Conservation (phyloP, 2,329 filamentous ascomycete species). For the Penicillium sp. region DNA sequence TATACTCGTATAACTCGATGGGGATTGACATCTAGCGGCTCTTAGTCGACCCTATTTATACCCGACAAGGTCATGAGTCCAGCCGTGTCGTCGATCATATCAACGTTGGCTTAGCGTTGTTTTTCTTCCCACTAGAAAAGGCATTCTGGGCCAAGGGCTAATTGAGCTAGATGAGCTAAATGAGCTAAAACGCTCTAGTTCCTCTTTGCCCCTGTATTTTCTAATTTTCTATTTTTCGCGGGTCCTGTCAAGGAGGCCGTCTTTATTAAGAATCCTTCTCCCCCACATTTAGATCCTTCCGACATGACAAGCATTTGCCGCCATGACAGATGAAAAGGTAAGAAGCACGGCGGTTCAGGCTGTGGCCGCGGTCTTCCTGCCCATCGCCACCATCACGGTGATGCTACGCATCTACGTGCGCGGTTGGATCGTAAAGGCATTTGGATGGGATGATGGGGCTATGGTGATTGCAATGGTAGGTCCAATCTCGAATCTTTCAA, state of each 20-base stretch:
- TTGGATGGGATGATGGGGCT: constrained; percentile 28
- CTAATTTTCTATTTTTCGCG: neutral
- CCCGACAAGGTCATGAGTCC: neutral
- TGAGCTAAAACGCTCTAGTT: neutral
- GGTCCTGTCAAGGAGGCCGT: neutral
- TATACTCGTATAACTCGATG: neutral
- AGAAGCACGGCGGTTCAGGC: constrained; percentile 20
- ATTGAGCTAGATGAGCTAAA: neutral
- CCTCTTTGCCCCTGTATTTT: neutral
- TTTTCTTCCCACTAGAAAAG: neutral
- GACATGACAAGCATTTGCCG: neutral
- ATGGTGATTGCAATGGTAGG: constrained; percentile 27
- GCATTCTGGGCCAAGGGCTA: neutral
- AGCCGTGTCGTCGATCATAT: neutral
- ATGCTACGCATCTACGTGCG: constrained; percentile 29
- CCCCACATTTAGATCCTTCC: neutral
- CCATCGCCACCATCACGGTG: constrained; percentile 22
- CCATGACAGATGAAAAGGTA: constrained; percentile 17
- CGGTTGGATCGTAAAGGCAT: constrained; percentile 23
- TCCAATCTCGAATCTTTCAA: neutral
- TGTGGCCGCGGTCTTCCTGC: constrained; percentile 24
- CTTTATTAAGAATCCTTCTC: constrained; percentile 2
- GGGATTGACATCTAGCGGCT: neutral
- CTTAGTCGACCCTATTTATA: neutral
- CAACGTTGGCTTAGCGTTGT: neutral